phyloP scores from a whole-genome alignment of 2,329 filamentous ascomycete genomes.

The Alternaria longipes region DNA sequence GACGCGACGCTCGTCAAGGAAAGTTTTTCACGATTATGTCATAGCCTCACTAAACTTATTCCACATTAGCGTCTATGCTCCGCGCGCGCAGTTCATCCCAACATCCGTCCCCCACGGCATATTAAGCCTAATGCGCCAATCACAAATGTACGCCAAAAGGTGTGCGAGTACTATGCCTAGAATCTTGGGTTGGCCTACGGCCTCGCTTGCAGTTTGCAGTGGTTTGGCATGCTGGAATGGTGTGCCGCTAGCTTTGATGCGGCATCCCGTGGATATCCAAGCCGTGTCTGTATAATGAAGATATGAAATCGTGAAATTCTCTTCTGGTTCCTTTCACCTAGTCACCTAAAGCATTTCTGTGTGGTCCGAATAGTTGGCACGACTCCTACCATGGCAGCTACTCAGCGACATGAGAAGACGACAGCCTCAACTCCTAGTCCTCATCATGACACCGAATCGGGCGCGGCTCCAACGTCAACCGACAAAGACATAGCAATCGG shows the following conservation, averaged over 20 bases:
- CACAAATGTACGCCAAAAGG: background rate
- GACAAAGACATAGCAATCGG: constrained; percentile 66
- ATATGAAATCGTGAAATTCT: constrained; percentile 2
- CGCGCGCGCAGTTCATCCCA: background rate
- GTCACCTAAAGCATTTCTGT: background rate
- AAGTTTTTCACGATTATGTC: constrained; percentile 19
- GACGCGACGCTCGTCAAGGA: constrained; percentile 7
- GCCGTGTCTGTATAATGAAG: constrained; percentile 20
- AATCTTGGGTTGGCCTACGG: background rate
- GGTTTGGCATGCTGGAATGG: constrained; percentile 6
- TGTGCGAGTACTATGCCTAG: background rate
- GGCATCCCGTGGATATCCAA: constrained; percentile 27
- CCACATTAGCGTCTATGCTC: background rate
- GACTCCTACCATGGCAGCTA: constrained; percentile 5
- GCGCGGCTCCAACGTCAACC: constrained; percentile 29
- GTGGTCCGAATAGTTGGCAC: too few relatives aligned
- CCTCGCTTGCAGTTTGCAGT: constrained; percentile 7
- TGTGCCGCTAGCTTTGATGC: constrained; percentile 26
- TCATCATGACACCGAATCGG: constrained; percentile 25
- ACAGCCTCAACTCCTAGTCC: constrained; percentile 18
- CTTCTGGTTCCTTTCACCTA: background rate
- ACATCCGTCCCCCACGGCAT: constrained; percentile 11
- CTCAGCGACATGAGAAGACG: constrained; percentile 24
- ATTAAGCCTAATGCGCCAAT: constrained; percentile 12
- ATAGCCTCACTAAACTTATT: background rate